Percentiles rank a stretch among this genome's conserved stretches.
Evolutionary conservation across 768 basidiomycete genomes (phyloP).

Genomic region (Podaxis sp.): DNA sequence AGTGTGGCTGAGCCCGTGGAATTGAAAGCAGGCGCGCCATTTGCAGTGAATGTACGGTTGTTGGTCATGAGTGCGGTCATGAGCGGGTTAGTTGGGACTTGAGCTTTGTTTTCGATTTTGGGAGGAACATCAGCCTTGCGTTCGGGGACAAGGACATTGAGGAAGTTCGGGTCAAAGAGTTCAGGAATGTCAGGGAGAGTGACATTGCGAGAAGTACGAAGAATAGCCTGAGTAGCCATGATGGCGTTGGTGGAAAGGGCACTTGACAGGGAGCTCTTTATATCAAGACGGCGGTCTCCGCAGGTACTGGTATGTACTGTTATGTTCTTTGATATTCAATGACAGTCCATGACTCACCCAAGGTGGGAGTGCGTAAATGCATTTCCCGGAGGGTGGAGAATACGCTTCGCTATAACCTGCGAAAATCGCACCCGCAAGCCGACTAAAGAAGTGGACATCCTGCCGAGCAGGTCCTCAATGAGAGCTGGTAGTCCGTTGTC

Average conservation of each 20-base stretch:
- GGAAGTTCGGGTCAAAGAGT: constrained; percentile 54
- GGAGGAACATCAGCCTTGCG: background rate
- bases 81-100: constrained; percentile 41
- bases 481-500: no score
- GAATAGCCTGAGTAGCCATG: constrained; percentile 22
- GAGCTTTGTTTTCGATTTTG: background rate
- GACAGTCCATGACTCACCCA: no score
- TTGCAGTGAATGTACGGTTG: constrained; percentile 49
- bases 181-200: constrained; percentile 58
- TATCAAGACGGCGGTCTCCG: no score
- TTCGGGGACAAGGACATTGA: constrained; percentile 54
- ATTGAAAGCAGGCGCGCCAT: constrained; percentile 47
- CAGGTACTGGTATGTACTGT: no score
- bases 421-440: no score
- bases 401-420: no score
- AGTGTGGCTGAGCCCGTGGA: constrained; percentile 54
- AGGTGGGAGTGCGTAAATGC: no score
- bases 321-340: no score
- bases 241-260: background rate
- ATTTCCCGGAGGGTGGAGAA: no score
- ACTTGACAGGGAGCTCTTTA: no score
- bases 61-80: constrained; percentile 52
- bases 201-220: constrained; percentile 40
- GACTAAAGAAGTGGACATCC: no score
- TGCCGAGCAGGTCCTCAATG: no score